Percentiles rank a stretch among this genome's conserved stretches.
Evolutionary conservation across 345 rosid genomes (phyloP).

Genomic region (Sisymbrium irio): DNA sequence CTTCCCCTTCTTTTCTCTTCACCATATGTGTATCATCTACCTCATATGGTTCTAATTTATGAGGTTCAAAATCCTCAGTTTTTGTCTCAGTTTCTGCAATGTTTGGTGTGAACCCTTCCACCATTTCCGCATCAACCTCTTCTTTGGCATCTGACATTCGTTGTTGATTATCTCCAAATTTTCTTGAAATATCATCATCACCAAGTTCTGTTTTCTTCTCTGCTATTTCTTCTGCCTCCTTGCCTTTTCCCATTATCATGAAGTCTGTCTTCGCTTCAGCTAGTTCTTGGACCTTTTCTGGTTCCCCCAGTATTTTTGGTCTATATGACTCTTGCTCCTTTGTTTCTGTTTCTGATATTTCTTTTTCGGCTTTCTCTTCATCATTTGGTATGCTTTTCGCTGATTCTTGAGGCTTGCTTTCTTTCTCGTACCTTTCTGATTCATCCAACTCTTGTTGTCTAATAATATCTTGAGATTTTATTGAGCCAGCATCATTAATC

Average conservation of each 20-base stretch:
- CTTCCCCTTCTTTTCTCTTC: slow-evolving; percentile 4
- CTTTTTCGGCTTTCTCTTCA: slow-evolving; percentile 4
- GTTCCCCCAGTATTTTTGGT: slow-evolving; percentile 3
- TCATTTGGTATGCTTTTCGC: slow-evolving; percentile 1
- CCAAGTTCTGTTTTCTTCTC: slow-evolving; percentile 1
- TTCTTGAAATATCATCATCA: slow-evolving; percentile 6
- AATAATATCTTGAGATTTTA: slow-evolving; percentile 1
- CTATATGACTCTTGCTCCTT: slow-evolving; percentile 20
- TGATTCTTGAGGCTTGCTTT: neutral
- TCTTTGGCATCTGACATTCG: neutral
- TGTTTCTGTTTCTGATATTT: neutral
- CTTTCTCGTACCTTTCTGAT: neutral
- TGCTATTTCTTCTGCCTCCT: neutral
- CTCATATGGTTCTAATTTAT: neutral
- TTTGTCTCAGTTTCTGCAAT: slow-evolving; percentile 9
- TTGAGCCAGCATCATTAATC: neutral
- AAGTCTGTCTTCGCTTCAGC: neutral
- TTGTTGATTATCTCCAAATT: neutral
- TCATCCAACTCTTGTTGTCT: slow-evolving; percentile 7
- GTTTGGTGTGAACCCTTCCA: neutral
- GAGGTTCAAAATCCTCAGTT: neutral
- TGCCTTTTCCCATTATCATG: neutral
- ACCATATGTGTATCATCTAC: neutral
- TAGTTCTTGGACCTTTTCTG: neutral
- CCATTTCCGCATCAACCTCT: neutral